Percentiles rank a stretch among this genome's conserved stretches.
These are phyloP conservation scores for Paraurostyla sp. DNA, from an alignment of 73 alveolate genomes.

Conservation along the genomic window DNA sequence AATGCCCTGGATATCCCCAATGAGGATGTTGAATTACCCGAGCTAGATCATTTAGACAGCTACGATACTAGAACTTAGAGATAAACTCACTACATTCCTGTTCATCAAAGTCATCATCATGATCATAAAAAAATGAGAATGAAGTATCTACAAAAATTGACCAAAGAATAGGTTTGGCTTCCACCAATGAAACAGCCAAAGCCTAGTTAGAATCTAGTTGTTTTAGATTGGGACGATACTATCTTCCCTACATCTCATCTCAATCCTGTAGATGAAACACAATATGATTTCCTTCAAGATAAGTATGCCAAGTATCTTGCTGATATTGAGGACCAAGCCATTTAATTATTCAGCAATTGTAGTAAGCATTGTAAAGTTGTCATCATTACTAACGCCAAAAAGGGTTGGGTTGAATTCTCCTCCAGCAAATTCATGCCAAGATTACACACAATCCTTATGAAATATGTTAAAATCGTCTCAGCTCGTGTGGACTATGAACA, in stretches of 20 bases:
- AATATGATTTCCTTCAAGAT: constrained; percentile 58
- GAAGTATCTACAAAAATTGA: constrained; percentile 20
- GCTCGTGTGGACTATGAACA: constrained; percentile 87
- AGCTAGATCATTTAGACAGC: too few species aligned
- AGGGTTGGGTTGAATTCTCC: constrained; percentile 90
- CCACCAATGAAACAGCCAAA: constrained; percentile 64
- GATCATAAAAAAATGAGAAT: neutral
- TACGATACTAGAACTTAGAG: too few species aligned
- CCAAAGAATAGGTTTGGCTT: constrained; percentile 35
- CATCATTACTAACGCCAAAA: constrained; percentile 86
- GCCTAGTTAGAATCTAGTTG: constrained; percentile 48
- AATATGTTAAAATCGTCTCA: constrained; percentile 75
- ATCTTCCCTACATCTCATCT: constrained; percentile 82
- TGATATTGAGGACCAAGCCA: constrained; percentile 13
- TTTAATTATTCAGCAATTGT: neutral
- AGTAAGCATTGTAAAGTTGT: constrained; percentile 64
- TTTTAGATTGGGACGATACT: constrained; percentile 92
- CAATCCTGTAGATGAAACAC: constrained; percentile 73
- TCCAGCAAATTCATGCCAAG: constrained; percentile 78
- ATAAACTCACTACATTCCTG: neutral
- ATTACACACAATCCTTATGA: constrained; percentile 63
- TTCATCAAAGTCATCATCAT: too few species aligned
- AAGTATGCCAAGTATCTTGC: constrained; percentile 53
- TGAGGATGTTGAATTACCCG: neutral
- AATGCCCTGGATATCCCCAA: constrained; percentile 14